These are phyloP conservation scores for Gaultheria prostrata DNA, from an alignment of 148 eudicot species.

Conservation along the genomic window DNA sequence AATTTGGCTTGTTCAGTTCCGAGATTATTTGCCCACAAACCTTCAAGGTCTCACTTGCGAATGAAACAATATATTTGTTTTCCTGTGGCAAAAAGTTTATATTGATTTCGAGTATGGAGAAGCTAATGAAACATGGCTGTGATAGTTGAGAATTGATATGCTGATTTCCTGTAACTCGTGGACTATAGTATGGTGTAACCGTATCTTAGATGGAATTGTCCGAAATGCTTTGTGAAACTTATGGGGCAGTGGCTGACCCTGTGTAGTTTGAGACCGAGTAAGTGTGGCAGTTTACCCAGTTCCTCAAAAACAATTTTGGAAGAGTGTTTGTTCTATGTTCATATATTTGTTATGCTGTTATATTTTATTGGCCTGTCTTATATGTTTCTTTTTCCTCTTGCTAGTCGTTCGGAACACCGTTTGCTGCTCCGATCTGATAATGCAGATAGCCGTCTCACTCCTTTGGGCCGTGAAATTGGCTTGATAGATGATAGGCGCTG, in stretches of 20 bases:
- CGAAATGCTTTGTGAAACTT: neutral
- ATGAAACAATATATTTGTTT: neutral
- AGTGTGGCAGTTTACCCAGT: neutral
- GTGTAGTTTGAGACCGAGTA: neutral
- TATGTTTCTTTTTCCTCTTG: constrained; percentile 16
- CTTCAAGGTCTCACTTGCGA: neutral
- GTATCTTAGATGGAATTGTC: neutral
- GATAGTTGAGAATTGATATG: neutral
- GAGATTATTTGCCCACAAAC: neutral
- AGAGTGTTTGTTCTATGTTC: constrained; percentile 3
- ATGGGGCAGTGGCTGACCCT: neutral
- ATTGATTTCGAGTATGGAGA: neutral
- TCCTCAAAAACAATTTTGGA: neutral
- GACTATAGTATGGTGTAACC: neutral
- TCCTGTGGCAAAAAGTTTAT: neutral
- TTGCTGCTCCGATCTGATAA: constrained; percentile 88
- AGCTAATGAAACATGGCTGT: neutral
- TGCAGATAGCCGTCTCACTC: constrained; percentile 99
- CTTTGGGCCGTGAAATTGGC: constrained; percentile 92
- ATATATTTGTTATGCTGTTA: neutral
- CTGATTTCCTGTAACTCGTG: neutral
- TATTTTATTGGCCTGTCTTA: neutral
- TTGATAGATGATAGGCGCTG: constrained; percentile 85
- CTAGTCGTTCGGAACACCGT: constrained; percentile 95
- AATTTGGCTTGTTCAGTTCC: neutral